Conservation (phyloP, 1,139 yeast species). For the Groenewaldozyma auringiensis region DNA sequence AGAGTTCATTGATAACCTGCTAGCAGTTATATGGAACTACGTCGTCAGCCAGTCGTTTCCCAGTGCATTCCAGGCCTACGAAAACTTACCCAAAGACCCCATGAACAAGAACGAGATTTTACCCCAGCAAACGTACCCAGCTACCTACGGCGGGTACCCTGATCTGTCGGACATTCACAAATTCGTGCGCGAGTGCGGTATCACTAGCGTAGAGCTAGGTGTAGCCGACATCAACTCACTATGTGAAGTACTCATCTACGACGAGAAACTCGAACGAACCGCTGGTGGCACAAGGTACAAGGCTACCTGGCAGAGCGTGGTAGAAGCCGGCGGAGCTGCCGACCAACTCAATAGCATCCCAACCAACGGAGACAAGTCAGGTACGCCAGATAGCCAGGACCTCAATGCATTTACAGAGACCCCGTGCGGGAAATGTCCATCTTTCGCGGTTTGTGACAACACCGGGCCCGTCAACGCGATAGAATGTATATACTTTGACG, state of each 20-base stretch:
- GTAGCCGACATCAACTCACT: constrained; percentile 67
- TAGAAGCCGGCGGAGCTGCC: constrained; percentile 54
- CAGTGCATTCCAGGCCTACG: constrained; percentile 41
- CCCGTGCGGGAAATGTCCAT: constrained; percentile 33
- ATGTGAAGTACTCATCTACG: constrained; percentile 82
- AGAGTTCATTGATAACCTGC: constrained; percentile 79
- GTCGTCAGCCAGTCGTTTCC: constrained; percentile 74
- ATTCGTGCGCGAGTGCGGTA: constrained; percentile 65
- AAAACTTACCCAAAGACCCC: not conserved
- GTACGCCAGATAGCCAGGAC: constrained; percentile 1
- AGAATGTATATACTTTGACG: constrained; percentile 31
- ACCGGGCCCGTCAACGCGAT: constrained; percentile 30
- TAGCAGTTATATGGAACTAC: constrained; percentile 82
- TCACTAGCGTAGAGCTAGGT: constrained; percentile 75
- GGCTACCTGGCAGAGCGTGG: constrained; percentile 50
- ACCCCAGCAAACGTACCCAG: constrained; percentile 38
- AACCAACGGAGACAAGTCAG: constrained; percentile 11
- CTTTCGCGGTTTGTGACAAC: constrained; percentile 24
- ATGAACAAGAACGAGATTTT: constrained; percentile 11
- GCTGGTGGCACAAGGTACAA: constrained; percentile 37
- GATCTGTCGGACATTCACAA: constrained; percentile 64
- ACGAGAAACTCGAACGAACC: constrained; percentile 70
- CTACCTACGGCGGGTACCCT: constrained; percentile 57
- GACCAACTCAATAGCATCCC: constrained; percentile 9
- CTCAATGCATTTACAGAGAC: constrained; percentile 28